Evolutionary conservation across 2,329 filamentous ascomycete genomes (phyloP).

Genomic region (Aspergillus vadensis): DNA sequence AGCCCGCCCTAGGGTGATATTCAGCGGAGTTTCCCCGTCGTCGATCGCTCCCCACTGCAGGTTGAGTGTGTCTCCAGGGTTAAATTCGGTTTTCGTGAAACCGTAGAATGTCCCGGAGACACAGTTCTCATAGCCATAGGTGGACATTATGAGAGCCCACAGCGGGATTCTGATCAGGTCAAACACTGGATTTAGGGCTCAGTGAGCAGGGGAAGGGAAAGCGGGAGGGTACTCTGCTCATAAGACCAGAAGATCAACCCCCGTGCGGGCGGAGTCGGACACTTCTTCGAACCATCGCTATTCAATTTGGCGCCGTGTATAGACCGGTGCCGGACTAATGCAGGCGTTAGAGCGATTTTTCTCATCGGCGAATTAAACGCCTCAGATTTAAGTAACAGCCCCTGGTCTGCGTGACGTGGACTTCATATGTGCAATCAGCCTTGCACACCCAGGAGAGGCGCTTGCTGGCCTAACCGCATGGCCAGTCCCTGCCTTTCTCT

Average conservation of each 20-base stretch:
- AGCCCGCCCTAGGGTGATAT: slow-evolving; percentile 7
- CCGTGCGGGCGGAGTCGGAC: not conserved
- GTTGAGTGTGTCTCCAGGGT: slow-evolving; percentile 4
- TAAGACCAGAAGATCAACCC: not conserved
- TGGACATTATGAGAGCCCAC: slow-evolving; percentile 1
- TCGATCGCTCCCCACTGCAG: slow-evolving; percentile 13
- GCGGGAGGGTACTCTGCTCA: too few species aligned
- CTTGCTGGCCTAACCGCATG: not conserved
- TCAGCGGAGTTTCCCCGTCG: slow-evolving; percentile 5
- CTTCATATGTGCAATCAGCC: not conserved
- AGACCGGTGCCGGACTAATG: not conserved
- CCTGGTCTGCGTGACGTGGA: not conserved
- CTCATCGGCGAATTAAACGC: not conserved
- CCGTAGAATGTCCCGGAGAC: slow-evolving; percentile 9
- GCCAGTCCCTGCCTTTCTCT: not conserved
- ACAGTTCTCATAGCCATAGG: slow-evolving; percentile 9
- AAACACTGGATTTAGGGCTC: not conserved
- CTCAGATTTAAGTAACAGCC: not conserved
- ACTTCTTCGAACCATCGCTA: not conserved
- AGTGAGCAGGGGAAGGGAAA: not conserved
- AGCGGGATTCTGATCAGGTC: not conserved
- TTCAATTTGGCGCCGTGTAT: not conserved
- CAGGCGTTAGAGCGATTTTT: not conserved
- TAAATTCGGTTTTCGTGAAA: slow-evolving; percentile 6
- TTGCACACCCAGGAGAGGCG: not conserved